Evolutionary conservation across 768 basidiomycete genomes (phyloP).

Genomic region (Tephrocybe sp.): DNA sequence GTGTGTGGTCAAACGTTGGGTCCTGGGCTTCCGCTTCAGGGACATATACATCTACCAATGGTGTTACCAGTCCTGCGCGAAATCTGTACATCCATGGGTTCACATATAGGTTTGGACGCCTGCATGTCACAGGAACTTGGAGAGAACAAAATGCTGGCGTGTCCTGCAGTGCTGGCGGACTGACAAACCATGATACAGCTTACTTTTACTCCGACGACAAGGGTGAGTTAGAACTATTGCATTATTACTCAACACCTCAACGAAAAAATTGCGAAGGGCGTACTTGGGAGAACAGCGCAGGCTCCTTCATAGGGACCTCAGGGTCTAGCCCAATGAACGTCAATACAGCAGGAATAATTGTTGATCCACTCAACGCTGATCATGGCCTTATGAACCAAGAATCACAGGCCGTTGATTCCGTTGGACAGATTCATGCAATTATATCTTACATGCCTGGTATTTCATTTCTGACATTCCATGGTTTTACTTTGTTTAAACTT

Average conservation of each 20-base stretch:
- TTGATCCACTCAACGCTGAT: conserved; percentile 44
- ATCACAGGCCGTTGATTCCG: conserved; percentile 45
- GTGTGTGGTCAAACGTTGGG: conserved; percentile 43
- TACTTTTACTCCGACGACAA: conserved; percentile 48
- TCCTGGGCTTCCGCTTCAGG: conserved; percentile 46
- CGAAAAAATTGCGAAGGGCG: conserved; percentile 28
- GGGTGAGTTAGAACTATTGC: conserved; percentile 24
- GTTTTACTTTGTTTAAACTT: not conserved
- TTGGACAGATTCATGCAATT: conserved; percentile 43
- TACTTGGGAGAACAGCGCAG: conserved; percentile 45
- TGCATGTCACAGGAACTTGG: conserved; percentile 49
- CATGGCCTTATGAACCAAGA: conserved; percentile 56
- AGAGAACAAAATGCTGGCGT: conserved; percentile 43
- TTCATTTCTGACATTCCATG: not conserved
- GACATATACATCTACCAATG: conserved; percentile 42
- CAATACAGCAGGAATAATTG: conserved; percentile 42
- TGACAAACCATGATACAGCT: conserved; percentile 49
- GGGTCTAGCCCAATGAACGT: conserved; percentile 42
- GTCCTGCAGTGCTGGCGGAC: conserved; percentile 39
- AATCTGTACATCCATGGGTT: conserved; percentile 51
- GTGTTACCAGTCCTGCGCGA: conserved; percentile 38
- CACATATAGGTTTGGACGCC: conserved; percentile 35
- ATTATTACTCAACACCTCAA: not conserved
- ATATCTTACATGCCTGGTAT: conserved; percentile 51
- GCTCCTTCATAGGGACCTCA: conserved; percentile 36